Evolutionary conservation across 2,329 filamentous ascomycete genomes (phyloP).

Genomic region (Dryadomyces quercivorus): DNA sequence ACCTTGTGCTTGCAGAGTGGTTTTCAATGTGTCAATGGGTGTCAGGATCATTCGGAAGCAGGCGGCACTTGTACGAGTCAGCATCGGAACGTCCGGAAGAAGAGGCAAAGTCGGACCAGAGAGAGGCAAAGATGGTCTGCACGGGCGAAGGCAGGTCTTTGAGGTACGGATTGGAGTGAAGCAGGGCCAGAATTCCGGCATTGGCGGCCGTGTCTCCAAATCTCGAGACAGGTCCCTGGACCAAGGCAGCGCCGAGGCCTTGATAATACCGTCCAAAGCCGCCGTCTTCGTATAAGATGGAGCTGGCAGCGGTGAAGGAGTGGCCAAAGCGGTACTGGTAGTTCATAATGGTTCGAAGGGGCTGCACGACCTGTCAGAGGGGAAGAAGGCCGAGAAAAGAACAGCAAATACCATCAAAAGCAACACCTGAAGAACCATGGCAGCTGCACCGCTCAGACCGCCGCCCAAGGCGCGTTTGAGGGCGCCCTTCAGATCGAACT

Average conservation of each 20-base stretch:
- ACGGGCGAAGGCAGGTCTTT: slow-evolving; percentile 28
- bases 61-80: slow-evolving; percentile 23
- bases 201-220: slow-evolving; percentile 38
- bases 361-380: slow-evolving; percentile 18
- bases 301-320: slow-evolving; percentile 25
- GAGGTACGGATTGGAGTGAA: slow-evolving; percentile 33
- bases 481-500: slow-evolving; percentile 33
- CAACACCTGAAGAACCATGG: slow-evolving; percentile 34
- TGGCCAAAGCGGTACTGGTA: slow-evolving; percentile 36
- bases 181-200: slow-evolving; percentile 33
- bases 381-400: too few species aligned
- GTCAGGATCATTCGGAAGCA: slow-evolving; percentile 34
- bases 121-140: slow-evolving; percentile 33
- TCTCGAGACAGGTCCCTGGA: slow-evolving; percentile 32
- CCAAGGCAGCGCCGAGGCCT: slow-evolving; percentile 29
- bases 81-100: neutral
- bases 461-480: slow-evolving; percentile 32
- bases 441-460: slow-evolving; percentile 33
- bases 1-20: slow-evolving; percentile 35
- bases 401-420: slow-evolving; percentile 30
- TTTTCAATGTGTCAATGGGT: slow-evolving; percentile 37
- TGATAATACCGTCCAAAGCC: slow-evolving; percentile 32
- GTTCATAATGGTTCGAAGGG: slow-evolving; percentile 37
- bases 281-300: slow-evolving; percentile 28
- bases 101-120: slow-evolving; percentile 20